Percentiles rank a stretch among this genome's conserved stretches.
Conservation (phyloP, 2,329 filamentous ascomycete species). For the Clathrospora elynae region DNA sequence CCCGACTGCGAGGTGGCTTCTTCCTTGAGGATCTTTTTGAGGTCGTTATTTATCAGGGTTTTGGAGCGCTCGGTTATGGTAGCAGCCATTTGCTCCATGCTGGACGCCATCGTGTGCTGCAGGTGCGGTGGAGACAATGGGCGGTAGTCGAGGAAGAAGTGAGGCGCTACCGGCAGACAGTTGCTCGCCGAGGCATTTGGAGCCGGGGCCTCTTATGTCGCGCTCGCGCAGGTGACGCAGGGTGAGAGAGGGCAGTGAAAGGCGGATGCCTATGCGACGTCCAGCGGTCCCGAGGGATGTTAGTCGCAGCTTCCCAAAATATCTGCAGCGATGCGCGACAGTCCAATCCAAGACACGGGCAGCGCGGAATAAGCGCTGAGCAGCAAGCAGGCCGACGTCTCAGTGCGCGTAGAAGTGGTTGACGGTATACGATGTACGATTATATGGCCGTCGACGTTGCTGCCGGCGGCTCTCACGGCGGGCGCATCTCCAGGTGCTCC, state of each 20-base stretch:
- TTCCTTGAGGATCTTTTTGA: slow-evolving; percentile 75
- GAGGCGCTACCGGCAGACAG: slow-evolving; percentile 22
- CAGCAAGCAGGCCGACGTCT: slow-evolving; percentile 5
- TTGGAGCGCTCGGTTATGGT: slow-evolving; percentile 55
- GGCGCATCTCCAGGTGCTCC: slow-evolving; percentile 20
- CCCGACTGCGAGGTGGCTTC: slow-evolving; percentile 75
- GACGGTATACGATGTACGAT: background rate
- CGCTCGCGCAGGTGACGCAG: slow-evolving; percentile 10
- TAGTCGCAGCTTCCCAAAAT: slow-evolving; percentile 27
- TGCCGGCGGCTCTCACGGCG: slow-evolving; percentile 34
- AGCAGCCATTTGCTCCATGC: slow-evolving; percentile 50
- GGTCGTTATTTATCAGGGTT: slow-evolving; percentile 65
- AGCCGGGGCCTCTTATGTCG: slow-evolving; percentile 3
- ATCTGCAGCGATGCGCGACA: slow-evolving; percentile 5
- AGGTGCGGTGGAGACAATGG: slow-evolving; percentile 6
- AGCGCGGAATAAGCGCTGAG: background rate
- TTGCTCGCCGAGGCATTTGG: slow-evolving; percentile 19
- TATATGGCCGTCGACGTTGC: slow-evolving; percentile 22
- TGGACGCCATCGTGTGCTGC: slow-evolving; percentile 38
- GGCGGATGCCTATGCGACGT: slow-evolving; percentile 13
- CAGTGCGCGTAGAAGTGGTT: background rate
- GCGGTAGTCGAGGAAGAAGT: slow-evolving; percentile 6
- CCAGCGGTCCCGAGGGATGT: slow-evolving; percentile 17
- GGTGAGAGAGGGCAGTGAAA: slow-evolving; percentile 16
- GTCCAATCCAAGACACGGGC: slow-evolving; percentile 5